Evolutionary conservation across 2,329 filamentous ascomycete species (phyloP), one percentile per base, ranked within the genome.

Genomic region (Alternaria longipes): DNA sequence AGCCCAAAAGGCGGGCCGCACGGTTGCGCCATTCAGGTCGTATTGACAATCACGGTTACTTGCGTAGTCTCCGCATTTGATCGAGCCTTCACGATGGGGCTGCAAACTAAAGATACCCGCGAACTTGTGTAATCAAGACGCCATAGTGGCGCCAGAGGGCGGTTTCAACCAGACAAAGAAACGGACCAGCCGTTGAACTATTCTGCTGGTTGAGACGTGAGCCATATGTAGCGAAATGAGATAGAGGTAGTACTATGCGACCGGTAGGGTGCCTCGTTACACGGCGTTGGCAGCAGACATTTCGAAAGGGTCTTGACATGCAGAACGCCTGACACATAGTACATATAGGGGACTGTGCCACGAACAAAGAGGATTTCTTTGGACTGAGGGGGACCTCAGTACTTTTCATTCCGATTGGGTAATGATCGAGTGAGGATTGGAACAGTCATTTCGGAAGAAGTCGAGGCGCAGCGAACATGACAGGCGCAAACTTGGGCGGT

Each of bases 241-340:
- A 30, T 52, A 32, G 54, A 45, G 47, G 63, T 63, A 26, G 32
- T 38, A 51, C 41, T 67, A 45, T 65, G 65, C 49, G 41, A 54
- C 68, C 63, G 64, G 67, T 67, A 63, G 34, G 20, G 67, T 74
- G 54, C 54, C 20, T 51, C 56, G 72, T 77, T 63, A 51, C 64
- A 73, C 75, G 53, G 62, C 74, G 61, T 63, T 62, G 58, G 58
- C 67, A 65, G 63, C 55, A 56, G 59, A 67, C 64, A 50, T 45
- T 65, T 60, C 55, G 34, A 70, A 71, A 71, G 63, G 64, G 70
- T 65, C 63, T 64, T 75, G 74, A 75, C 72, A 63, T 75, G 74
- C 72, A 63, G 63, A 45, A 54, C 59, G 61, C 57, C 57, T 64
- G 65, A 60, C 53, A 57, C 46, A 42, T 47, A 30, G 26, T 44